Base-by-base conservation (phyloP, 176 grass and related monocot genomes). In the Poa annua region DNA sequence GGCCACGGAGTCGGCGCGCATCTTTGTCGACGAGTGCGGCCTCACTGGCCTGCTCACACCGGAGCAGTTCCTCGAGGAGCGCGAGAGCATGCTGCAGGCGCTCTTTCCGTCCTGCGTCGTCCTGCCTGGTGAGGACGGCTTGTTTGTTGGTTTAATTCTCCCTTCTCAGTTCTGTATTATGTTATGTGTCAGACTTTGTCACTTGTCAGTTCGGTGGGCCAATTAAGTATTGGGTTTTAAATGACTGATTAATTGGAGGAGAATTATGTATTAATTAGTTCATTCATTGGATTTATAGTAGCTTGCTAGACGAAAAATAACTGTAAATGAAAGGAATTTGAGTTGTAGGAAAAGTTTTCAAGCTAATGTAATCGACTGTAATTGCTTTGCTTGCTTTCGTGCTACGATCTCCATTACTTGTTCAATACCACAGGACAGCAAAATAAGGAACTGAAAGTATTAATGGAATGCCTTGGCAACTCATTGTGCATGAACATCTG, bases 31-130 rank as follows among this genome's bases (percentile, higher is more conserved):
- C 8, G 92, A 94, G 81, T 91, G 83, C 29, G 92, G 92, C 26
- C 92, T 97, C 32, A 21, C 33, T 2, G 88, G 92, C 11, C 78
- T 97, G 19, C 90, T 97, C 64, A 92, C 95, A 0, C 92, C 92
- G 19, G 92, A 94, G 76, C 88, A 77, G 45, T 94, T 97, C 77
- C 88, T 94, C n/a, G 79, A 86, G 64, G 95, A 97, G 86, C 89
- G 95, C 20, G 95, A 94, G 81, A 75, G 86, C 62, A 94, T 94
- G 92, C 92, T 97, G 38, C 89, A 90, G 85, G 88, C 64, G 55
- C 94, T 97, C 75, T 89, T 97, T 85, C 93, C 96, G 22, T 88
- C 90, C 74, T 98, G 91, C 69, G 50, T 80, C 15, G 52, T 70
- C 35, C 25, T 98, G 79, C 96, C 93, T 59, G 96, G 96, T 97